Evolutionary conservation across 495 filamentous ascomycete species (phyloP).

Genomic region (Penicillium diatomitis): DNA sequence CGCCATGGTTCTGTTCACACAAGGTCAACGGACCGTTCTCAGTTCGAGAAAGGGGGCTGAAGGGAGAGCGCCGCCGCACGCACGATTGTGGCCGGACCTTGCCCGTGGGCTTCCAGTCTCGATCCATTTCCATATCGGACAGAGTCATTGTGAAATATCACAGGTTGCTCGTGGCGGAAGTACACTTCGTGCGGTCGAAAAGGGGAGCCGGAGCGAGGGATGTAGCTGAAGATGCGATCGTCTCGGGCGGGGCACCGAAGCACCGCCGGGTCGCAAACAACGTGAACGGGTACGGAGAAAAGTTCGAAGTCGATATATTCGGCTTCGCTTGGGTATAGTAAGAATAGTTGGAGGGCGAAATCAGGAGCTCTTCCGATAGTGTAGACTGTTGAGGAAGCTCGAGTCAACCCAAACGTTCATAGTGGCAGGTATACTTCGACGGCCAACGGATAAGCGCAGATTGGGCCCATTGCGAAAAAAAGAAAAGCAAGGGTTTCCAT

Average conservation of each 20-base stretch:
- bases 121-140: constrained; percentile 59
- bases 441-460: neutral
- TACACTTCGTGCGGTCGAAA: neutral
- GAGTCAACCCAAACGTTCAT: neutral
- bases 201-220: neutral
- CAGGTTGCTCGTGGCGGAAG: neutral
- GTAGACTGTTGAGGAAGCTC: neutral
- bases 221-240: constrained; percentile 6
- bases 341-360: neutral
- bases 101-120: constrained; percentile 58
- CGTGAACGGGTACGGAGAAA: neutral
- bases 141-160: constrained; percentile 21
- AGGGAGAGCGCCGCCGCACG: constrained; percentile 23
- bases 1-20: constrained; percentile 62
- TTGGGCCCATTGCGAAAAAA: neutral
- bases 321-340: constrained; percentile 17
- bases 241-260: constrained; percentile 12
- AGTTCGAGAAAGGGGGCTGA: no score
- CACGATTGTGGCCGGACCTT: constrained; percentile 75
- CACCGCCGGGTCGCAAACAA: constrained; percentile 4
- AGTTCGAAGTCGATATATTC: constrained; percentile 8
- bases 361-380: constrained; percentile 1
- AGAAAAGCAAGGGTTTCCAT: no score
- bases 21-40: no score
- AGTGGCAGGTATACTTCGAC: constrained; percentile 5